Evolutionary conservation across 192 early-diverging fungal species (phyloP).

Genomic region (Physocladia obscura): DNA sequence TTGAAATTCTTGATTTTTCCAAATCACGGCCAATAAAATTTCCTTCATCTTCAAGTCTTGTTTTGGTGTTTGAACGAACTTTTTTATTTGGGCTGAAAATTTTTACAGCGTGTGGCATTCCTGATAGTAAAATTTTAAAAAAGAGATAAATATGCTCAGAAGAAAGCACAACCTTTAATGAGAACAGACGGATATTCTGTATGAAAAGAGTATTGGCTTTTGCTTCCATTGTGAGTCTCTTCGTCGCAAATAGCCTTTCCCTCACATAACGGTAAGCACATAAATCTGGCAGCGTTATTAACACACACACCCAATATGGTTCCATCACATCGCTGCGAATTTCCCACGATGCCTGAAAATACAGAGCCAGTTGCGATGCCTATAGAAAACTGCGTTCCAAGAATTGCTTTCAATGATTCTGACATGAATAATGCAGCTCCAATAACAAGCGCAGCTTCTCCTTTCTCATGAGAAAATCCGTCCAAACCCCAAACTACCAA

Average conservation of each 20-base stretch:
- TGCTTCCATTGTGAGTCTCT: constrained; percentile 16
- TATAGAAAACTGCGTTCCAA: constrained; percentile 24
- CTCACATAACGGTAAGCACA: constrained; percentile 19
- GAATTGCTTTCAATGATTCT: background rate
- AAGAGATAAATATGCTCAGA: background rate
- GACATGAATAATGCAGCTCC: constrained; percentile 17
- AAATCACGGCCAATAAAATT: constrained; percentile 6
- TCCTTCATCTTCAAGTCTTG: background rate
- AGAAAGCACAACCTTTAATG: constrained; percentile 1
- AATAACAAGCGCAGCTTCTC: constrained; percentile 17
- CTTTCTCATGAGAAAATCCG: constrained; percentile 33
- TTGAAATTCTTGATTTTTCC: constrained; percentile 6
- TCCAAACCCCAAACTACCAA: constrained; percentile 27
- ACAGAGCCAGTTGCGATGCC: constrained; percentile 20
- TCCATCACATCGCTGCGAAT: constrained; percentile 23
- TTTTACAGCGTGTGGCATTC: background rate
- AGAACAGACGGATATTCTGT: background rate
- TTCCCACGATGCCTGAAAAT: constrained; percentile 34
- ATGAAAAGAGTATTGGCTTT: background rate
- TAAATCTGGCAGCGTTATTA: constrained; percentile 26
- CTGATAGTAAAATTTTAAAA: background rate
- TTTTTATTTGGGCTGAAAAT: constrained; percentile 19
- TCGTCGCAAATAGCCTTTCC: constrained; percentile 27
- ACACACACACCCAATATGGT: constrained; percentile 24
- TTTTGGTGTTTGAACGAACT: background rate